Evolutionary conservation across 179 eudicot species (phyloP), one percentile per base, ranked within the genome.

Genomic region (Nepenthes alata): DNA sequence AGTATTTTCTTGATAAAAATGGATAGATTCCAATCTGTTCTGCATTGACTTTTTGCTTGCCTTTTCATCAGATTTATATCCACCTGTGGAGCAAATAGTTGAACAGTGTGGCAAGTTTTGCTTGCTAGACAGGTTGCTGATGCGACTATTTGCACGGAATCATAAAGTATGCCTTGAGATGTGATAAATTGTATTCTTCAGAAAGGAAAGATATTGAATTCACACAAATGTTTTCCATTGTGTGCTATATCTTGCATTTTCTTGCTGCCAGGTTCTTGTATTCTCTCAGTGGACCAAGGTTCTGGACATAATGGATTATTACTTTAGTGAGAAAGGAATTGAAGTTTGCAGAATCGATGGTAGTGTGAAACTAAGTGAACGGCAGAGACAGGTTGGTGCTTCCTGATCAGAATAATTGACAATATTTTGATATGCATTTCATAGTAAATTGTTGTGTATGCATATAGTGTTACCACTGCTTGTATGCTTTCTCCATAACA

Each of bases 321-420:
- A 94, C 72, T 86, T 91, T 36, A 84, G 83, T 65, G 96, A 90
- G 76, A 94, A 70, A 64, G 97, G 96, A 37, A 71, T 75, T 55
- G 61, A 74, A 44, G 91, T 94, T 53, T 94, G 99, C 79, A 82
- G 99, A 77, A 94, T 94, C 72, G 99, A 94, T 73, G 99, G 99
- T 37, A 12, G 34, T 64, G 97, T 94, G 73, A 94, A 77, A 73
- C 83, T 90, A 71, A 89, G 77, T 37, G 99, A 90, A 9, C 81
- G 99, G 77, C 81, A 37, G 79, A 75, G 79, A 66, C 99, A 94
- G 95, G 97, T 87, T 57, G 48, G 61, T 52, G 38, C 47, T 67
- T 65, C 36, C 11, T 44, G 41, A 7, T 25, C 5, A 1, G 54
- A 25, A 8, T 55, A 25, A 8, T 9, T 34, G 13, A 10, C 16